Percentiles rank a stretch among this genome's conserved stretches.
phyloP scores from a whole-genome alignment of 2,329 filamentous ascomycete genomes.

The Sphaceloma murrayae region DNA sequence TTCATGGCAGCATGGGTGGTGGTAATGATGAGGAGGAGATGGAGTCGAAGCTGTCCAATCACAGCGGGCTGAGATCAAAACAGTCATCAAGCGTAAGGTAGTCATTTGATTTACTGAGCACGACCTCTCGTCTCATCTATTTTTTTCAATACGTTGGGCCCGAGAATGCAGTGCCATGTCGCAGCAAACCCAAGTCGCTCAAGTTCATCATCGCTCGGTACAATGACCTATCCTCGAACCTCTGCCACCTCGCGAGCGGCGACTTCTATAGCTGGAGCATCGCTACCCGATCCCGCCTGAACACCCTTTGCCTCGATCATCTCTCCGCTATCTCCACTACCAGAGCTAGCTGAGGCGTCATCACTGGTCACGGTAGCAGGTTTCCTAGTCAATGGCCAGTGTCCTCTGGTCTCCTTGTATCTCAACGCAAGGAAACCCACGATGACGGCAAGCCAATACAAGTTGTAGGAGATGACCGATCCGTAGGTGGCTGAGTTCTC shows the following conservation, averaged over 20 bases:
- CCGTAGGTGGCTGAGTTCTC: conserved; percentile 81
- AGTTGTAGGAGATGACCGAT: conserved; percentile 75
- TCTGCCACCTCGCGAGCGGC: background rate
- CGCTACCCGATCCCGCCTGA: too few relatives aligned
- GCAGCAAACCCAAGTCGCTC: too few relatives aligned
- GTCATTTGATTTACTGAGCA: background rate
- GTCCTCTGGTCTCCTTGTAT: conserved; percentile 53
- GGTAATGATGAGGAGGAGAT: too few relatives aligned
- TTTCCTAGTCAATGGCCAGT: conserved; percentile 33
- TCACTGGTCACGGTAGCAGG: background rate
- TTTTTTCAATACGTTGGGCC: too few relatives aligned
- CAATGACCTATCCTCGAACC: background rate
- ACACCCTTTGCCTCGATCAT: background rate
- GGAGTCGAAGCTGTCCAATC: conserved; percentile 5
- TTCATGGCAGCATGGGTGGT: too few relatives aligned
- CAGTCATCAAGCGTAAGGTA: background rate
- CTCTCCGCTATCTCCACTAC: background rate
- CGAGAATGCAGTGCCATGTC: too few relatives aligned
- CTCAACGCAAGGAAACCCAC: conserved; percentile 54
- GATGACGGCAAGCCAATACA: conserved; percentile 74
- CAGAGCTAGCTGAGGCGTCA: background rate
- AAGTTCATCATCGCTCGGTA: too few relatives aligned
- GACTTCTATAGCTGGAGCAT: background rate
- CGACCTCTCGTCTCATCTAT: too few relatives aligned
- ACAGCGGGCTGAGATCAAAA: background rate